Evolutionary conservation across 2,329 filamentous ascomycete genomes (phyloP).

Genomic region (Penicillium sp.): DNA sequence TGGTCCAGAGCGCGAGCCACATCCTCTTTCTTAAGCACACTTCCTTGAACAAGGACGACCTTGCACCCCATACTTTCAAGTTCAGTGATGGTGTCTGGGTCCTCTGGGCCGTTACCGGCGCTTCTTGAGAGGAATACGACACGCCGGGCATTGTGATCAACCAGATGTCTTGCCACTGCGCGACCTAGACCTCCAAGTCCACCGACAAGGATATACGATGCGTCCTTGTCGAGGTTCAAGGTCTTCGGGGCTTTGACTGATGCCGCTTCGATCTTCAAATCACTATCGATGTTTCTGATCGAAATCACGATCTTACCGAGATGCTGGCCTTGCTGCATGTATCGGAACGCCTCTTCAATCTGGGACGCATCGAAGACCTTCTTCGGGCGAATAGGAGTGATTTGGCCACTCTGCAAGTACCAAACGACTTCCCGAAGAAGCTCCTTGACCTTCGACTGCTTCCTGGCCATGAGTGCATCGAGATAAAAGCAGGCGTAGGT

Average conservation of each 20-base stretch:
- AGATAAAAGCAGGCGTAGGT: not conserved
- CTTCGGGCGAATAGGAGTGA: conserved; percentile 11
- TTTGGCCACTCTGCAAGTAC: not conserved
- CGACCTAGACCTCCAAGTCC: conserved; percentile 47
- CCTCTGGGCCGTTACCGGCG: conserved; percentile 17
- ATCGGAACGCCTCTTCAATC: conserved; percentile 43
- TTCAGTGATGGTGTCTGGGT: not conserved
- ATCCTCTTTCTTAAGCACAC: not conserved
- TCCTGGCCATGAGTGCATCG: not conserved
- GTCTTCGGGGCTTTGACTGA: not conserved
- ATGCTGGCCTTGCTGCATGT: conserved; percentile 47
- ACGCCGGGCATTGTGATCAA: conserved; percentile 36
- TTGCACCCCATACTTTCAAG: conserved; percentile 1
- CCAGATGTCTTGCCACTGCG: conserved; percentile 38
- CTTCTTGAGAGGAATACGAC: conserved; percentile 41
- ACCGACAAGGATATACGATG: conserved; percentile 42
- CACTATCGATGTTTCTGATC: not conserved
- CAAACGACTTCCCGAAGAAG: not conserved
- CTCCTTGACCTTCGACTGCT: not conserved
- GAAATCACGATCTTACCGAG: conserved; percentile 49
- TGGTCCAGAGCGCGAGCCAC: not conserved
- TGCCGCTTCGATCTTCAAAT: not conserved
- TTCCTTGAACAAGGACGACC: not conserved
- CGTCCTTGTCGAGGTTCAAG: not conserved
- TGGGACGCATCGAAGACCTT: conserved; percentile 25